Percentiles rank a stretch among this genome's conserved stretches.
phyloP scores from a whole-genome alignment of 306 rosid species.

The Gillenia trifoliata region DNA sequence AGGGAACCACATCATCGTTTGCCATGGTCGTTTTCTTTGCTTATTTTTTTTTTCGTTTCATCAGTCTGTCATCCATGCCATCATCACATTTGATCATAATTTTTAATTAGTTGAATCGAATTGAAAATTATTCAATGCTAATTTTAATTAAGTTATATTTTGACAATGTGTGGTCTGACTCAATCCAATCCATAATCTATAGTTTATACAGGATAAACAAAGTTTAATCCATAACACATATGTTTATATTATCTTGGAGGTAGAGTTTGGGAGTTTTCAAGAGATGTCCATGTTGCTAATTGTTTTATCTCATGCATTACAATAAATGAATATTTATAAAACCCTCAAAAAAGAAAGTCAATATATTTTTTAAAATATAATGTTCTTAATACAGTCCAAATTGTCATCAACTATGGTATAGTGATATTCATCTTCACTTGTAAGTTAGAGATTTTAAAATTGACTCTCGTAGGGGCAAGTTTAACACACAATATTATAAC shows the following conservation, averaged over 20 bases:
- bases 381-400: neutral
- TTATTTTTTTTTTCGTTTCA: neutral
- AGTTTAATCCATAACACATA: neutral
- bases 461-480: too few relatives aligned
- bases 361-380: neutral
- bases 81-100: constrained; percentile 7
- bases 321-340: neutral
- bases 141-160: neutral
- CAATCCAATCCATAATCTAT: neutral
- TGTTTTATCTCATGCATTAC: neutral
- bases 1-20: constrained; percentile 27
- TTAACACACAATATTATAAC: too few relatives aligned
- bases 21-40: neutral
- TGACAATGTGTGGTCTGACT: constrained; percentile 7
- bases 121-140: neutral
- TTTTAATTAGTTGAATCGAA: neutral
- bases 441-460: too few relatives aligned
- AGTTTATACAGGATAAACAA: constrained; percentile 1
- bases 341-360: neutral
- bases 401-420: too few relatives aligned
- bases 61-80: constrained; percentile 5
- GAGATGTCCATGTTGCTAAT: constrained; percentile 3
- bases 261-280: neutral
- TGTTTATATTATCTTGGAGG: neutral
- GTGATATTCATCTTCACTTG: neutral